Evolutionary conservation across 2,329 filamentous ascomycete genomes (phyloP).

Genomic region (Aureobasidium musti): DNA sequence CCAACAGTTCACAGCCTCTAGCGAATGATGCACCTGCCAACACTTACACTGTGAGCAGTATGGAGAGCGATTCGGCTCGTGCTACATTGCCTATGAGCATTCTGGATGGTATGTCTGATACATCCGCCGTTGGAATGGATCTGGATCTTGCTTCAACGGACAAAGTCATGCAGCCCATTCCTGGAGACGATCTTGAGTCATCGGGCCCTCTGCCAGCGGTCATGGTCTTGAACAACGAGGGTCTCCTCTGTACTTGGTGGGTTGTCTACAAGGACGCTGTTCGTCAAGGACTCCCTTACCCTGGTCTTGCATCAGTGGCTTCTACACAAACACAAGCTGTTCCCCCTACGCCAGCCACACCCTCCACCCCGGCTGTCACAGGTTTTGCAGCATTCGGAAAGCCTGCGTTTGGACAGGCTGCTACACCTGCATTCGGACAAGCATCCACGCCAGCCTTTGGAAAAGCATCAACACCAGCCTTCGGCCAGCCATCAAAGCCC

Average conservation of each 20-base stretch:
- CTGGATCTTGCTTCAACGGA: constrained; percentile 83
- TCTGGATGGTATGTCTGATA: constrained; percentile 67
- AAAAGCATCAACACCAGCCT: constrained; percentile 23
- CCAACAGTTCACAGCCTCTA: constrained; percentile 69
- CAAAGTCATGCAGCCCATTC: constrained; percentile 75
- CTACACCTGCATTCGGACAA: constrained; percentile 14
- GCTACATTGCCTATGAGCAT: constrained; percentile 68
- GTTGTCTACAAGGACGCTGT: constrained; percentile 87
- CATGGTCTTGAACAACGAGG: constrained; percentile 85
- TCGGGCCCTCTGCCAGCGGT: constrained; percentile 78
- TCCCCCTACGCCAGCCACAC: constrained; percentile 20
- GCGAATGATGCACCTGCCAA: constrained; percentile 61
- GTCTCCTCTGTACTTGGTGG: constrained; percentile 85
- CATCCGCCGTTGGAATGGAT: constrained; percentile 74
- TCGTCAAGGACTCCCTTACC: constrained; percentile 69
- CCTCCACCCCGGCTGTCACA: constrained; percentile 18
- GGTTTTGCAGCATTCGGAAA: constrained; percentile 36
- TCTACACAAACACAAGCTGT: constrained; percentile 29
- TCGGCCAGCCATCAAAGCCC: constrained; percentile 22
- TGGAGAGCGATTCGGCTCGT: constrained; percentile 71
- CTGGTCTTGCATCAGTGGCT: constrained; percentile 59
- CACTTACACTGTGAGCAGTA: constrained; percentile 72
- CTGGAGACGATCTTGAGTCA: constrained; percentile 65
- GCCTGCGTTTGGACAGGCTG: constrained; percentile 31
- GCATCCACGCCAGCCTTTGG: constrained; percentile 30